Base-by-base conservation (phyloP, 176 grass and related monocot genomes). In the Puccinellia tenuiflora region DNA sequence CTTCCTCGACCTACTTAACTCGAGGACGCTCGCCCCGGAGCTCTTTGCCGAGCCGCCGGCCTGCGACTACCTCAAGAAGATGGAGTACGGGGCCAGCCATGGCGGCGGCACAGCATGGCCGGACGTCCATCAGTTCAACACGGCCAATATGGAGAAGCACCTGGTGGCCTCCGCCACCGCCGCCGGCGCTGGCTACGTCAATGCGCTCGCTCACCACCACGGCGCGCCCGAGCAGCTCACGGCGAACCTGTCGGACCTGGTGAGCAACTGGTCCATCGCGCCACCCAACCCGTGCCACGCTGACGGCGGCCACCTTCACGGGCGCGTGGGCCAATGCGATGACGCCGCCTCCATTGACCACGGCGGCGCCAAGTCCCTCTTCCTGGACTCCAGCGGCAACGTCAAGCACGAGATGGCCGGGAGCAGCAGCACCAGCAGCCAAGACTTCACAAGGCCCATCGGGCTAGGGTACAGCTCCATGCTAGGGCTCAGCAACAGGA, bases 11-110 rank as follows among this genome's bases (percentile, higher is more conserved):
- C 75, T 90, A 46, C 74, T 93, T 60, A 93, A 88, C 90, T 88
- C 92, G 13, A 91, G 90, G 88, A 85, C 83, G 18, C 68, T 95
- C 5, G 80, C 83, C 24, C 70, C 87, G 46, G 88, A 93, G 83
- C 88, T 95, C 57, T 91, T 93, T 31, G 82, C 79, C 20, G 88
- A 91, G 64, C 88, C 90, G 18, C 84, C 92, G 22, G 92, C 92
- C 26, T 92, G 81, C 76, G 92, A 98, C 47, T 98, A 95, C 86
- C 89, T 98, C 79, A 98, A 93, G 86, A 97, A 94, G 79, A 89
- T 92, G 62, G 95, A 92, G 81, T 85, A 85, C 64, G 21, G 83
- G 29, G 30, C 21, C 52, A 35, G 38, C 60, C 61, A 84, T 50
- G 71, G 10, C 5, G 75, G 79, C 56, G 35, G 68, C 3, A 35